phyloP scores from a whole-genome alignment of 2,329 filamentous ascomycete species.

The Fusarium nygamai region DNA sequence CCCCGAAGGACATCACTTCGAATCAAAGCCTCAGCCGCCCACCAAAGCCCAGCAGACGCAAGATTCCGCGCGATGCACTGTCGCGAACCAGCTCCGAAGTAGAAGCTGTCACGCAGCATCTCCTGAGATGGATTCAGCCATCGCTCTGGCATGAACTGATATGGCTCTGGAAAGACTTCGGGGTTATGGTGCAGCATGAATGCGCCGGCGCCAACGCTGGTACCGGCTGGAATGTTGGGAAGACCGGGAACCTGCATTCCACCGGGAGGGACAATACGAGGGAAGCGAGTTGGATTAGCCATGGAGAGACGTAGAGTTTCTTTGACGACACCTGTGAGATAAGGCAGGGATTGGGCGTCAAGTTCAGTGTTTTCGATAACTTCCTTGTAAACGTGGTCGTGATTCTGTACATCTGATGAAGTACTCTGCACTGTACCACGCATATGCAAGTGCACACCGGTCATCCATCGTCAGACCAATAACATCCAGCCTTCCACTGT shows the following conservation, averaged over 20 bases:
- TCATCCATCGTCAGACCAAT: background rate
- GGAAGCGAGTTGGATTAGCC: background rate
- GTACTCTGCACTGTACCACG: background rate
- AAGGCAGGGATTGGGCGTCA: background rate
- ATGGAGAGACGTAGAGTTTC: background rate
- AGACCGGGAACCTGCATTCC: background rate
- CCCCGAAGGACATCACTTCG: background rate
- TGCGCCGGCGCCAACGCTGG: background rate
- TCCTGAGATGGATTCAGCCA: background rate
- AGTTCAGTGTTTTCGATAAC: background rate
- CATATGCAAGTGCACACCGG: background rate
- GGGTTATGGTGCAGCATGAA: background rate
- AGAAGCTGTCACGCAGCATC: background rate
- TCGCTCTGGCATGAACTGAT: background rate
- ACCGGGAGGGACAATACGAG: background rate
- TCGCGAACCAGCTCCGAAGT: background rate
- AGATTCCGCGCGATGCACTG: background rate
- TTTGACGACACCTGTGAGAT: background rate
- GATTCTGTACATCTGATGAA: background rate
- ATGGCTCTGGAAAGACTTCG: background rate
- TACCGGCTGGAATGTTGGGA: background rate
- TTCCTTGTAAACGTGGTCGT: background rate
- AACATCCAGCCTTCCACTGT: background rate
- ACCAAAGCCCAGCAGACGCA: background rate
- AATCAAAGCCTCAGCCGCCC: background rate